phyloP scores from a whole-genome alignment of 371 early-diverging fungal species.

The Fennellomyces sp. region DNA sequence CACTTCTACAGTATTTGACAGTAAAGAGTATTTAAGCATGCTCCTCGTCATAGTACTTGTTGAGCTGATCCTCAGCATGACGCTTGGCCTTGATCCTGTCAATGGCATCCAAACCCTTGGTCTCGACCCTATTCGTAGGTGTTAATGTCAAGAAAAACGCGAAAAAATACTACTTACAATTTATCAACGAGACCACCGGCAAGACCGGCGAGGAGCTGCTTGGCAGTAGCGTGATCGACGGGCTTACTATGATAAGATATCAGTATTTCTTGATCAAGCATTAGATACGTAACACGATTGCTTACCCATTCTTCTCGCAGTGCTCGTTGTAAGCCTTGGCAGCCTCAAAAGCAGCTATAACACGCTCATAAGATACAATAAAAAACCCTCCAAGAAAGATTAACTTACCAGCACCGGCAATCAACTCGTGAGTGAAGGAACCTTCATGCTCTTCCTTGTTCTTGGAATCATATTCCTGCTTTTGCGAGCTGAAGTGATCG shows the following conservation, averaged over 20 bases:
- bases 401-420: slow-evolving; percentile 54
- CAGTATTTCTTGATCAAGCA: too few species aligned
- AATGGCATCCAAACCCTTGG: slow-evolving; percentile 54
- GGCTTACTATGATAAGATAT: too few species aligned
- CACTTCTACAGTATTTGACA: too few species aligned
- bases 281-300: too few species aligned
- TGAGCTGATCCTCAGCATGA: slow-evolving; percentile 41
- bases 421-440: slow-evolving; percentile 50
- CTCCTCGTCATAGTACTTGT: slow-evolving; percentile 29
- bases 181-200: slow-evolving; percentile 56
- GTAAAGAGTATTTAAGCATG: too few species aligned
- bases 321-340: slow-evolving; percentile 53
- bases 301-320: slow-evolving; percentile 47
- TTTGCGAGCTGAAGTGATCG: slow-evolving; percentile 28
- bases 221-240: slow-evolving; percentile 44
- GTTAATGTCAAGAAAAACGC: too few species aligned
- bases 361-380: background rate
- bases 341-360: slow-evolving; percentile 42
- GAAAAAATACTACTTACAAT: too few species aligned
- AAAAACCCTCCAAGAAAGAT: background rate
- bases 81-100: slow-evolving; percentile 48
- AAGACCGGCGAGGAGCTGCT: slow-evolving; percentile 56
- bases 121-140: slow-evolving; percentile 34
- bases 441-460: slow-evolving; percentile 35
- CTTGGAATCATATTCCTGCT: slow-evolving; percentile 30